A percentile compares a stretch with the other conserved stretches of the same genome.
Conservation (phyloP, 2,329 filamentous ascomycete genomes). For the Cercospora canescens region DNA sequence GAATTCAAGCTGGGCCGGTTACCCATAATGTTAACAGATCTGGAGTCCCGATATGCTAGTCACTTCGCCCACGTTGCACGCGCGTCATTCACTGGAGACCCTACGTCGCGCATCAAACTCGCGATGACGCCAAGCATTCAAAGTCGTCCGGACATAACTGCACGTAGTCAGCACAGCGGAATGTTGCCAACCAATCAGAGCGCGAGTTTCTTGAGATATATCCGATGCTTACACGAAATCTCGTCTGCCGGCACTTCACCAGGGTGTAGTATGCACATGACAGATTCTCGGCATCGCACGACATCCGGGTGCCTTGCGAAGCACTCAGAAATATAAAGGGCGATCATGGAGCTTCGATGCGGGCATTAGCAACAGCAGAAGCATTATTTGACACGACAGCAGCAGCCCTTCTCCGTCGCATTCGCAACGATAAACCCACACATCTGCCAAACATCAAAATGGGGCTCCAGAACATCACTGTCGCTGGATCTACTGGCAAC, state of each 20-base stretch:
- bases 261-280: neutral
- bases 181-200: slow-evolving; percentile 1
- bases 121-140: neutral
- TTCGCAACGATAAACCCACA: neutral
- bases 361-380: neutral
- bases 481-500: slow-evolving; percentile 41
- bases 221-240: neutral
- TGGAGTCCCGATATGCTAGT: too few species aligned
- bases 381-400: neutral
- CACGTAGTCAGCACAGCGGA: slow-evolving; percentile 4
- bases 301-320: neutral
- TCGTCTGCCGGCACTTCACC: neutral
- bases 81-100: neutral
- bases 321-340: neutral
- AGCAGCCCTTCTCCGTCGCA: neutral
- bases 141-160: neutral
- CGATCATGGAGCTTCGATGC: neutral
- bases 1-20: too few species aligned
- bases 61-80: too few species aligned
- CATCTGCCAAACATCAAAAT: neutral
- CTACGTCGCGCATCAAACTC: neutral
- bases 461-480: slow-evolving; percentile 32
- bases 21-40: too few species aligned
- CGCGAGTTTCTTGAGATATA: neutral
- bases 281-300: neutral